Evolutionary conservation across 768 basidiomycete species (phyloP).

Genomic region (Suillus lakei): DNA sequence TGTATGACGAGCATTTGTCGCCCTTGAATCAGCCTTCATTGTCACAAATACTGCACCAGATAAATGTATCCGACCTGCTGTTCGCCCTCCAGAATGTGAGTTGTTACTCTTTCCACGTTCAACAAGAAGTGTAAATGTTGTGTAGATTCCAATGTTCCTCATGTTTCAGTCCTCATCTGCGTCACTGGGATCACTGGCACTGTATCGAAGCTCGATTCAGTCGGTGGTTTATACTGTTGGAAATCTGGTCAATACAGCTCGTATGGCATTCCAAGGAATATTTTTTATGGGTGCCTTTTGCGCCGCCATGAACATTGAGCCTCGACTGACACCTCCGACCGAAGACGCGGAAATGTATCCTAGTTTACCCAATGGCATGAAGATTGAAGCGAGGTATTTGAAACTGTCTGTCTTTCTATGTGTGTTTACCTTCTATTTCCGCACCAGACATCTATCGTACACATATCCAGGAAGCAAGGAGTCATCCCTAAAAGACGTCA

Average conservation of each 20-base stretch:
- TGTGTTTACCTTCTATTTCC: conserved; percentile 15
- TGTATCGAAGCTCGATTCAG: conserved; percentile 81
- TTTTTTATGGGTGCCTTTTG: conserved; percentile 89
- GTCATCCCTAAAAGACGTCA: conserved; percentile 72
- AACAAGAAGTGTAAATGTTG: conserved; percentile 19
- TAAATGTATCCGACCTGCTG: conserved; percentile 67
- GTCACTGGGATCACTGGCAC: conserved; percentile 78
- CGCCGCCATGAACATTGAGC: conserved; percentile 73
- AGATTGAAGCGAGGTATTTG: conserved; percentile 69
- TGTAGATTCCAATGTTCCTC: conserved; percentile 75
- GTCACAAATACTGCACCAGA: conserved; percentile 53
- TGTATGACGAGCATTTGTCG: conserved; percentile 57
- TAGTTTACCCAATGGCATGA: conserved; percentile 59
- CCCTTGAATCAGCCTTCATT: conserved; percentile 43
- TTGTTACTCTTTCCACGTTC: conserved; percentile 16
- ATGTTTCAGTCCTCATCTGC: conserved; percentile 73
- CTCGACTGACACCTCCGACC: conserved; percentile 64
- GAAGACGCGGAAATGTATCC: conserved; percentile 56
- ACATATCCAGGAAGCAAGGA: conserved; percentile 78
- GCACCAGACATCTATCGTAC: conserved; percentile 63
- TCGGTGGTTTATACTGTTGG: conserved; percentile 69
- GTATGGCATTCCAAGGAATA: conserved; percentile 82
- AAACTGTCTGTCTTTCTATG: conserved; percentile 15
- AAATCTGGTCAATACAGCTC: conserved; percentile 63
- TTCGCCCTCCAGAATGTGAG: conserved; percentile 73